Base-by-base conservation (phyloP, 768 basidiomycete genomes). In the Psilocybe azurescens region DNA sequence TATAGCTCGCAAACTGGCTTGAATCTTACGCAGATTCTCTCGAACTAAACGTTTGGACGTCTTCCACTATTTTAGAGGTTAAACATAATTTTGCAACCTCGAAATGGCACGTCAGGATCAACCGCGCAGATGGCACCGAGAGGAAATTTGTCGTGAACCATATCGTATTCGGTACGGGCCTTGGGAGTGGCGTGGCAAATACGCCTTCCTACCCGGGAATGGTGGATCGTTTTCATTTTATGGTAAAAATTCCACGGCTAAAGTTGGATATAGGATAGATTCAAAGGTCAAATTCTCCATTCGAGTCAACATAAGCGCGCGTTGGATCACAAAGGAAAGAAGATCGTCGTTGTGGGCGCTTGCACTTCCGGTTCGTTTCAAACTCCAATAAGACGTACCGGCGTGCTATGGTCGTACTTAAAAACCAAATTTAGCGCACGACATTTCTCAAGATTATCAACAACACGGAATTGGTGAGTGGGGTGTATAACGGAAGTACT, bases 281-380 rank as follows among this genome's bases (percentile, higher is more conserved):
- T 81, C 75, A 82, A 82, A 65, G 89, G 89, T 3, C 69, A 78
- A 47, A 64, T 79, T 1, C 47, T 83, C 1, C 90, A 91, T 69
- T 86, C 89, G 0, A 76, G 77, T 1, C 62, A 79, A 18, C 84
- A 85, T 70, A 82, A 78, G 20, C 75, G 76, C 5, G 85, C 85
- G 0, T 63, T 72, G 1, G 82, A 82, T 33, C 82, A 84, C 65
- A 60, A 73, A 5, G 88, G 88, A 6, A 89, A 90, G 77, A 89
- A 85, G 65, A 88, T 83, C 5, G 77, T 90, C 1, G 78, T 91
- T n/a, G 77, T 91, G 2, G 89, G 90, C 13, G 83, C 89, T n/a
- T 85, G 86, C 47, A 88, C 83, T 54, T 86, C 86, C 30, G 82
- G 83, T 83, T 10, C 32, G 24, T 36, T 38, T 33, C 13, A 3